Percentiles rank a stretch among this genome's conserved stretches.
Conservation (phyloP, 2,329 filamentous ascomycete species). For the Aspergillus viridinutans region DNA sequence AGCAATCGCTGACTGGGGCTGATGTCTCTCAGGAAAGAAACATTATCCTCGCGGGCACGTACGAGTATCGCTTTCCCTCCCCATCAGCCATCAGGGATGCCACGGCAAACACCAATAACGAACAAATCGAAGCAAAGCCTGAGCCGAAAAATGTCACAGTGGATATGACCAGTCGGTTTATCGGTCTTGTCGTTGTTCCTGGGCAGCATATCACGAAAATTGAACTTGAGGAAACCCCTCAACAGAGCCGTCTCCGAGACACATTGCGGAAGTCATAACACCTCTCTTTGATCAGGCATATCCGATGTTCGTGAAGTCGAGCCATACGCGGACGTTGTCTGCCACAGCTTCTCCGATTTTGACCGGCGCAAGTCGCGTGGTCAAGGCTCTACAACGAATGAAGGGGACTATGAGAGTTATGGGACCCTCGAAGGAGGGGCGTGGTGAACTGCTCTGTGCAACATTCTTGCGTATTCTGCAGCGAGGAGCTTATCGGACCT, state of each 20-base stretch:
- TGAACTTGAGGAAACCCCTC: conserved; percentile 67
- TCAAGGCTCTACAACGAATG: neutral
- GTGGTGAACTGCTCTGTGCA: neutral
- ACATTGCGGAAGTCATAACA: conserved; percentile 13
- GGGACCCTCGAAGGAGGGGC: neutral
- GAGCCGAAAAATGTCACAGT: conserved; percentile 47
- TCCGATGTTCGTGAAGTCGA: neutral
- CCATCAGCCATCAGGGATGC: conserved; percentile 43
- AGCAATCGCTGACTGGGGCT: conserved; percentile 13
- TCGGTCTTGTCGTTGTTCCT: conserved; percentile 86
- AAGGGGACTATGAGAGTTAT: neutral
- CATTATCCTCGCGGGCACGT: conserved; percentile 76
- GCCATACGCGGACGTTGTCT: neutral
- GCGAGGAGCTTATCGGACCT: neutral
- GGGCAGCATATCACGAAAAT: conserved; percentile 82
- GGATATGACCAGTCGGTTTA: conserved; percentile 77
- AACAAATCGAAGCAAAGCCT: conserved; percentile 13
- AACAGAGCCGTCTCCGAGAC: conserved; percentile 18
- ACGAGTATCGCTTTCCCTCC: conserved; percentile 81
- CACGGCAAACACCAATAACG: conserved; percentile 30
- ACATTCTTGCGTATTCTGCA: conserved; percentile 1
- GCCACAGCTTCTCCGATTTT: neutral
- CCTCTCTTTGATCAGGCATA: neutral
- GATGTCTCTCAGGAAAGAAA: conserved; percentile 66
- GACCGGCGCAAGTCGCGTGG: neutral